phyloP scores from a whole-genome alignment of 179 eudicot species.

The Corrigiola litoralis region DNA sequence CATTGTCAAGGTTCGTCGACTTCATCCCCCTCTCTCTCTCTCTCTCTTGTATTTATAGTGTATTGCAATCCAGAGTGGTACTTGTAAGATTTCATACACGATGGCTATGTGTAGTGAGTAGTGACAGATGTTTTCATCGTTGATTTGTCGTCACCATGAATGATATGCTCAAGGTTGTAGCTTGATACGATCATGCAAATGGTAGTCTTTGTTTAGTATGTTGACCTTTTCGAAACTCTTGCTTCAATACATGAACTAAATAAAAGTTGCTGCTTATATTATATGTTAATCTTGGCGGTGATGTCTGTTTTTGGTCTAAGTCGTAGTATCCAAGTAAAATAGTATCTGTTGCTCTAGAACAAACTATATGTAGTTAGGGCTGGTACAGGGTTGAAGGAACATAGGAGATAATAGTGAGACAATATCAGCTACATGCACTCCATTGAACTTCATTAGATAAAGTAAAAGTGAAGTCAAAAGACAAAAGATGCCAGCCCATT shows the following conservation, averaged over 20 bases:
- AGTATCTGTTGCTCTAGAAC: not conserved
- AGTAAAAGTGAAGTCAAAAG: not conserved
- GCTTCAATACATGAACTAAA: not conserved
- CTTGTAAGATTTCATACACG: not conserved
- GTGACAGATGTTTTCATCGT: no score
- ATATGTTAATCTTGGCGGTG: no score
- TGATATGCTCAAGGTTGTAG: no score
- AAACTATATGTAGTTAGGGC: not conserved
- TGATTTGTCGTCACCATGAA: no score
- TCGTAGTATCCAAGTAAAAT: not conserved
- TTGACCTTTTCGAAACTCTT: no score
- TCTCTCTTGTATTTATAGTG: constrained; percentile 12
- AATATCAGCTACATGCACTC: not conserved
- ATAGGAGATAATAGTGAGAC: no score
- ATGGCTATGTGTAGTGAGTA: no score
- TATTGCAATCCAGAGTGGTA: not conserved
- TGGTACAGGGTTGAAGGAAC: not conserved
- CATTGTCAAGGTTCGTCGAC: constrained; percentile 89
- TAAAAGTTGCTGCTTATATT: not conserved
- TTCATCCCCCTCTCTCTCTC: not conserved
- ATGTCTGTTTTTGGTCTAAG: not conserved
- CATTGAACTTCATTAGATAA: not conserved
- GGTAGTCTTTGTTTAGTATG: no score
- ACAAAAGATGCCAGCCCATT: not conserved
- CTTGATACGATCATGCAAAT: no score